Base-by-base conservation (phyloP, 805 yeast species). In the Hanseniaspora clermontiae region DNA sequence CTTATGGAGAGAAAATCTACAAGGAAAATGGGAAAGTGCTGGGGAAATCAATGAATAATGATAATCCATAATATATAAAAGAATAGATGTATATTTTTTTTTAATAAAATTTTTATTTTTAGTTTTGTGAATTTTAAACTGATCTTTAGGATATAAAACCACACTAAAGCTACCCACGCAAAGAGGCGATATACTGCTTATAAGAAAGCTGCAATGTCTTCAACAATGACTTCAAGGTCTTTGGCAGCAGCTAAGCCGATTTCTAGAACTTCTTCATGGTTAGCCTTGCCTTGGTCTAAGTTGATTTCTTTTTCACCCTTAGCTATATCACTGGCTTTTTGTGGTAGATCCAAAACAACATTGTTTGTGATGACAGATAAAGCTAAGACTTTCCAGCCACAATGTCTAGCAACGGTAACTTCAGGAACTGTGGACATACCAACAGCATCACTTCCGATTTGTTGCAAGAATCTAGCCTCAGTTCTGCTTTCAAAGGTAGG, bases 401-500 rank as follows among this genome's bases (percentile, higher is more conserved):
- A 77, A 68, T 93, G 97, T 67, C 95, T 81, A 1, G 96, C 97
- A 19, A 88, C 84, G 59, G 88, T 80, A 1, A 88, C 95, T 69
- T 91, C 98, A 0, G 98, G 97, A 37, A 91, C 97, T 0, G 97
- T 93, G 57, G 95, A 85, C 98, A 91, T 91, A 4, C 97, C 97
- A 1, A 90, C 97, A 0, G 93, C 86, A 68, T 91, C 97, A 52
- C 87, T 96, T 10, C 97, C 97, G 32, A 84, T 61, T 6, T 71
- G 62, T 59, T 81, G 69, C 49, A 91, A 72, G 75, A 83, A 74
- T 57, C 95, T 75, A n/a, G 84, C 84, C 71, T 91, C 98, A 0
- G 97, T 96, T 63, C 96, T 76, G 2, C 87, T 79, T 72, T 91
- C 98, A 69, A 84, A 91, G 1, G 96, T 87, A 5, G 98, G 97